Conservation (phyloP, 140 eudicot genomes). For the Bidens hawaiensis region DNA sequence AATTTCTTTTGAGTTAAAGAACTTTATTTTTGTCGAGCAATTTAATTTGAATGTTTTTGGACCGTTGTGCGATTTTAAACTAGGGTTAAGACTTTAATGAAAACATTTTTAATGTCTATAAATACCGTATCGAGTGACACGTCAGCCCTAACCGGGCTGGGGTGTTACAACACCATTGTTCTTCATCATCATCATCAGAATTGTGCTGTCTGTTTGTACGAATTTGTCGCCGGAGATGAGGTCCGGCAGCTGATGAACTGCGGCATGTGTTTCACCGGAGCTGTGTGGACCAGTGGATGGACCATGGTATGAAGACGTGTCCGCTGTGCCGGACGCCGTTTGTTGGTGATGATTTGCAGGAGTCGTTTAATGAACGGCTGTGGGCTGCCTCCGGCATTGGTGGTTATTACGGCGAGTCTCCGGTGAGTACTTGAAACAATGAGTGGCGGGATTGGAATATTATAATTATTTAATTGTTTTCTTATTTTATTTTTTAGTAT, state of each 20-base stretch:
- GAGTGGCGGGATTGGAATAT: background rate
- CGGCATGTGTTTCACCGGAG: conserved; percentile 67
- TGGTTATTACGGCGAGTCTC: conserved; percentile 29
- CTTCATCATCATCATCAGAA: too few relatives aligned
- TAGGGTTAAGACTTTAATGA: too few relatives aligned
- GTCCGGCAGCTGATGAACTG: conserved; percentile 74
- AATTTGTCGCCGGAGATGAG: conserved; percentile 60
- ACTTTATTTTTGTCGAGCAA: too few relatives aligned
- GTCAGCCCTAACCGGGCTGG: too few relatives aligned
- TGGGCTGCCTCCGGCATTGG: conserved; percentile 54
- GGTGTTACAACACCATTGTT: too few relatives aligned
- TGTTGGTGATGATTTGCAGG: conserved; percentile 42
- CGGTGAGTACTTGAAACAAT: conserved; percentile 10
- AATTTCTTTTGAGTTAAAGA: too few relatives aligned
- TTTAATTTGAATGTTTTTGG: too few relatives aligned
- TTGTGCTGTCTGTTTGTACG: conserved; percentile 86
- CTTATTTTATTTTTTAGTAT: too few relatives aligned
- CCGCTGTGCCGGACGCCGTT: conserved; percentile 79
- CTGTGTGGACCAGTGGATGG: conserved; percentile 97
- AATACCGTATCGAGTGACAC: too few relatives aligned
- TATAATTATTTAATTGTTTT: too few relatives aligned
- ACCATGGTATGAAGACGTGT: conserved; percentile 79
- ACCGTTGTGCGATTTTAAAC: too few relatives aligned
- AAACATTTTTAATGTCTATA: too few relatives aligned
- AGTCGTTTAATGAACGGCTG: conserved; percentile 51